Evolutionary conservation across 352 stramenopile species (phyloP).

Genomic region (Salisapilia sapeloensis): DNA sequence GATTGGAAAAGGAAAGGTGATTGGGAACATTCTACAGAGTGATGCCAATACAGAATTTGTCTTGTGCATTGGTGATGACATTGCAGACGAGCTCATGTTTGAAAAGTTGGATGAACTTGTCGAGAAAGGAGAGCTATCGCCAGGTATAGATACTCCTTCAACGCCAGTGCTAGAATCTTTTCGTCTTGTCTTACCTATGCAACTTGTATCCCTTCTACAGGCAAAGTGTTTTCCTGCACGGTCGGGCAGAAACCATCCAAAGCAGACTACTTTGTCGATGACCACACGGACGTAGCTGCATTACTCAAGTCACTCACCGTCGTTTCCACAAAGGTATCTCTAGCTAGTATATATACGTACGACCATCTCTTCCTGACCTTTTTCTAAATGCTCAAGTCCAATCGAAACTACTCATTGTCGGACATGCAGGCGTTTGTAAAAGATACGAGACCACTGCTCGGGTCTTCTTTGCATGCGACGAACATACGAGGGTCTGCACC

Average conservation of each 20-base stretch:
- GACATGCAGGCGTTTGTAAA: constrained; percentile 72
- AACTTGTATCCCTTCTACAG: constrained; percentile 11
- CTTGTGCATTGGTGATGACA: constrained; percentile 95
- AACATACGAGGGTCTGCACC: constrained; percentile 1
- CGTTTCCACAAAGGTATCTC: constrained; percentile 50
- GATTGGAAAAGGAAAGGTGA: constrained; percentile 94
- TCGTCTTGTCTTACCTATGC: background rate
- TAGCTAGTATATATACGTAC: background rate
- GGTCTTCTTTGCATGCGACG: constrained; percentile 15
- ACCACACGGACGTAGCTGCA: constrained; percentile 89
- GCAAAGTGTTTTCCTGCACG: constrained; percentile 89
- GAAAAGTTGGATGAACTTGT: constrained; percentile 45
- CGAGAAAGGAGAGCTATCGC: constrained; percentile 11
- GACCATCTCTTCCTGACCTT: background rate
- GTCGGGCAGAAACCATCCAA: constrained; percentile 97
- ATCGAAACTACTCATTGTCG: constrained; percentile 66
- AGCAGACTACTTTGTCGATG: constrained; percentile 92
- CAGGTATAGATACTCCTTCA: constrained; percentile 12
- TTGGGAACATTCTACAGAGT: constrained; percentile 80
- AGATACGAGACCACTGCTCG: constrained; percentile 27
- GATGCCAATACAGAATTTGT: constrained; percentile 89
- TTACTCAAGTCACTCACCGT: constrained; percentile 75
- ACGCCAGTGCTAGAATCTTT: background rate
- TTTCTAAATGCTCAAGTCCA: constrained; percentile 20
- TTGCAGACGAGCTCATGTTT: constrained; percentile 97